Conservation (phyloP, 2,329 filamentous ascomycete species). For the Cordyceps pruinosa region DNA sequence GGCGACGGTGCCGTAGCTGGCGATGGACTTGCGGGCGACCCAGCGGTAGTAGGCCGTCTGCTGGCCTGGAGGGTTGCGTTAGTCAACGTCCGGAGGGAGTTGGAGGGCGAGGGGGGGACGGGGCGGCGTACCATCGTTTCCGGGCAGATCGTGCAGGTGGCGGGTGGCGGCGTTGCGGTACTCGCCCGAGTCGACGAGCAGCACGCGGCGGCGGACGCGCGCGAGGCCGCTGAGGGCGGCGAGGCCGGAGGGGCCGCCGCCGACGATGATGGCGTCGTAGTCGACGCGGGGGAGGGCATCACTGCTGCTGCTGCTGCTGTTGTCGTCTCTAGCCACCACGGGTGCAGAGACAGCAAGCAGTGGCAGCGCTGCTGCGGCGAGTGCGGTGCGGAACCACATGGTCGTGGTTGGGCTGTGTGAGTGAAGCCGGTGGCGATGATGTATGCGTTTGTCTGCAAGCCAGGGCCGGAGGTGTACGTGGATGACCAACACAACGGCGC, state of each 20-base stretch:
- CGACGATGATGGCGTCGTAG: conserved; percentile 52
- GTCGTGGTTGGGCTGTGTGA: neutral
- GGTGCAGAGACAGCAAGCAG: conserved; percentile 16
- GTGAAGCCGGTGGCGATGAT: neutral
- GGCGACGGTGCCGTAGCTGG: conserved; percentile 41
- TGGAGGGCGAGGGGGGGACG: too few species aligned
- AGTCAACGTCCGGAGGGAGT: neutral
- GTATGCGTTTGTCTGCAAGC: neutral
- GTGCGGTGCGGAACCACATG: conserved; percentile 4
- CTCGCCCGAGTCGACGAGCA: conserved; percentile 51
- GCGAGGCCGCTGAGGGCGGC: conserved; percentile 49
- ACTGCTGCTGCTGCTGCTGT: neutral
- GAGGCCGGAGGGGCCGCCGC: conserved; percentile 51
- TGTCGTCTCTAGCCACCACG: conserved; percentile 1
- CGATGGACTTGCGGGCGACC: conserved; percentile 45
- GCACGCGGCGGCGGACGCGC: conserved; percentile 46
- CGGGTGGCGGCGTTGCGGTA: conserved; percentile 52
- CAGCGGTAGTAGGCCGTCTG: conserved; percentile 48
- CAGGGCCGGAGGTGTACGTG: too few species aligned
- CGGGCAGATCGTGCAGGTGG: conserved; percentile 55
- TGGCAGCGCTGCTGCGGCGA: conserved; percentile 14
- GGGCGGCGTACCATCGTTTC: conserved; percentile 44
- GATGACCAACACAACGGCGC: too few species aligned
- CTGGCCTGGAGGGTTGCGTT: conserved; percentile 35
- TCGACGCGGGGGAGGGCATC: conserved; percentile 14